phyloP scores from a whole-genome alignment of 2,329 filamentous ascomycete species.

The Fusarium floridanum region DNA sequence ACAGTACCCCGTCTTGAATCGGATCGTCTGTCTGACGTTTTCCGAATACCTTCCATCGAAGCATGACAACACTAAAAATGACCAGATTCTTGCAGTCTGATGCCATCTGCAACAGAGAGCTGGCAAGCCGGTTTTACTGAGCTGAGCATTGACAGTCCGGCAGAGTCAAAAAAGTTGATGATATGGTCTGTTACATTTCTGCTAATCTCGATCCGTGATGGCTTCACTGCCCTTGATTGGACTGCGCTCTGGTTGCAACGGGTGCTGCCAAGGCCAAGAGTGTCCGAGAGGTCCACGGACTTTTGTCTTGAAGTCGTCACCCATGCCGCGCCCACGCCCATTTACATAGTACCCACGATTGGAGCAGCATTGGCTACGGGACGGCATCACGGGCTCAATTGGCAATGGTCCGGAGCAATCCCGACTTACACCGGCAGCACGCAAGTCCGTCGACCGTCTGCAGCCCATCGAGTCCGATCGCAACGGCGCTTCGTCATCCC shows the following conservation, averaged over 20 bases:
- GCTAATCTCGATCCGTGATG: slow-evolving; percentile 33
- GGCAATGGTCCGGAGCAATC: slow-evolving; percentile 10
- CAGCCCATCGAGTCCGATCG: slow-evolving; percentile 30
- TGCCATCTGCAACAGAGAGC: neutral
- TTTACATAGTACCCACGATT: neutral
- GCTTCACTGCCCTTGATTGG: slow-evolving; percentile 17
- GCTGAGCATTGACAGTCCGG: slow-evolving; percentile 11
- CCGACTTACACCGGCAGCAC: slow-evolving; percentile 14
- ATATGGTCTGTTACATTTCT: slow-evolving; percentile 11
- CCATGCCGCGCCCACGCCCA: neutral
- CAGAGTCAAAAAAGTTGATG: slow-evolving; percentile 15
- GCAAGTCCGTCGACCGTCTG: slow-evolving; percentile 4
- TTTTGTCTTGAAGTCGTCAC: slow-evolving; percentile 6
- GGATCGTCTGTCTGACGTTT: slow-evolving; percentile 4
- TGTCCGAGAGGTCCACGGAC: slow-evolving; percentile 5
- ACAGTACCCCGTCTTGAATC: neutral
- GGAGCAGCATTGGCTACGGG: slow-evolving; percentile 12
- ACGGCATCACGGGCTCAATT: slow-evolving; percentile 24
- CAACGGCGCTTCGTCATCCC: slow-evolving; percentile 14
- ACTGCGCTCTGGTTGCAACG: slow-evolving; percentile 3
- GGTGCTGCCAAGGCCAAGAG: slow-evolving; percentile 25
- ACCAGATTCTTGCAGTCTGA: neutral
- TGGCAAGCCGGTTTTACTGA: slow-evolving; percentile 1
- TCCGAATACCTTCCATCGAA: neutral
- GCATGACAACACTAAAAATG: neutral